phyloP scores from a whole-genome alignment of 129 eudicot species.

The Helichrysum umbraculigerum region DNA sequence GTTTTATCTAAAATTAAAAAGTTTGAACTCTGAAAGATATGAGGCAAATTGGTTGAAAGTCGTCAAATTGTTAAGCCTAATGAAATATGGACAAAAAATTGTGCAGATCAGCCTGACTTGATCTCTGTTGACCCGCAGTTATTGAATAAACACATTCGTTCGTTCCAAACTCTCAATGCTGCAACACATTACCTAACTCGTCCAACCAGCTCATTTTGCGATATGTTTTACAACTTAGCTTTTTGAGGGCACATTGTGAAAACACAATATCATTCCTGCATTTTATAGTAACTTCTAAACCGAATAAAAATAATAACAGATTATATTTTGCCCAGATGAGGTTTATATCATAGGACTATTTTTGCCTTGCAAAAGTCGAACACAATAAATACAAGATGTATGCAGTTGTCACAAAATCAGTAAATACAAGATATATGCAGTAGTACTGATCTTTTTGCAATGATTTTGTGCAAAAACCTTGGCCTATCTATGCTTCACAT shows the following conservation, averaged over 20 bases:
- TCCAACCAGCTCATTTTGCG: not conserved
- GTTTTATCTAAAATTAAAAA: not conserved
- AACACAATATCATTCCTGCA: not conserved
- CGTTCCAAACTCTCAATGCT: not conserved
- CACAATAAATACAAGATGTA: no score
- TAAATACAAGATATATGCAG: no score
- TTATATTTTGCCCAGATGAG: no score
- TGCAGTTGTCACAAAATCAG: no score
- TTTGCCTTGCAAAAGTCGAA: no score
- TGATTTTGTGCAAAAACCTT: no score
- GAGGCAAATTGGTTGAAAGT: not conserved
- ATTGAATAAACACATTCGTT: not conserved
- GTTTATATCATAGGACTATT: no score
- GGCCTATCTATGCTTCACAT: no score
- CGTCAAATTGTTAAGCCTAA: not conserved
- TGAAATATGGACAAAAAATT: not conserved
- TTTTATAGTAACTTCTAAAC: no score
- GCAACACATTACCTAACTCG: not conserved
- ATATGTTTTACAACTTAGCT: not conserved
- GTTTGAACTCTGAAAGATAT: not conserved
- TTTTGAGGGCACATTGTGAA: not conserved
- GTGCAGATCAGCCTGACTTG: not conserved
- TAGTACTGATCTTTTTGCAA: no score
- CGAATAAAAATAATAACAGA: no score
- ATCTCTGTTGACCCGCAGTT: not conserved